phyloP scores from a whole-genome alignment of 169 alveolate genomes.

The Perkinsus chesapeaki region DNA sequence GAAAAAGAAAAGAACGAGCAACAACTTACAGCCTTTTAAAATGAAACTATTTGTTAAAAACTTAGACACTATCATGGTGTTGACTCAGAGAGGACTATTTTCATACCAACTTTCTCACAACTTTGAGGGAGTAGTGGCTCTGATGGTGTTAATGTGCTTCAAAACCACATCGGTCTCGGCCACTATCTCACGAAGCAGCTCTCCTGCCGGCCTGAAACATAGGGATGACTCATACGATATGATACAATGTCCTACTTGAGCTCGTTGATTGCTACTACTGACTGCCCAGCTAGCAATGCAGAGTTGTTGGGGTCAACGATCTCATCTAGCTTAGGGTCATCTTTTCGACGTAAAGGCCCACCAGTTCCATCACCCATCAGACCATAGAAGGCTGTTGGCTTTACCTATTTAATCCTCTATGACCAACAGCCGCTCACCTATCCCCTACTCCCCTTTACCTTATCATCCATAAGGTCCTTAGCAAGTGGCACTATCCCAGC shows the following conservation, averaged over 20 bases:
- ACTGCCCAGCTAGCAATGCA: neutral
- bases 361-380: neutral
- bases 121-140: neutral
- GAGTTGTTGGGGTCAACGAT: neutral
- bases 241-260: neutral
- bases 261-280: neutral
- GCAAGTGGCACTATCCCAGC: neutral
- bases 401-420: neutral
- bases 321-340: neutral
- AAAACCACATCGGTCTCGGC: neutral
- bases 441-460: neutral
- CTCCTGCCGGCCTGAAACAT: neutral
- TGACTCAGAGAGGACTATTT: too few species aligned
- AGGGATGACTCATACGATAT: neutral
- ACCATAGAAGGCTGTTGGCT: neutral
- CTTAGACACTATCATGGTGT: too few species aligned
- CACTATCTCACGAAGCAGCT: neutral
- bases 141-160: neutral
- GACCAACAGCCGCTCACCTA: too few species aligned
- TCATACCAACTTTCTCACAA: too few species aligned
- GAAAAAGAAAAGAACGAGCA: too few species aligned
- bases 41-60: too few species aligned
- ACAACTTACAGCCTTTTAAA: too few species aligned
- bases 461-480: neutral
- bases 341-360: neutral